These are phyloP conservation scores for Trichosporon faecale DNA, from an alignment of 1,284 basidiomycete species.

Conservation along the genomic window DNA sequence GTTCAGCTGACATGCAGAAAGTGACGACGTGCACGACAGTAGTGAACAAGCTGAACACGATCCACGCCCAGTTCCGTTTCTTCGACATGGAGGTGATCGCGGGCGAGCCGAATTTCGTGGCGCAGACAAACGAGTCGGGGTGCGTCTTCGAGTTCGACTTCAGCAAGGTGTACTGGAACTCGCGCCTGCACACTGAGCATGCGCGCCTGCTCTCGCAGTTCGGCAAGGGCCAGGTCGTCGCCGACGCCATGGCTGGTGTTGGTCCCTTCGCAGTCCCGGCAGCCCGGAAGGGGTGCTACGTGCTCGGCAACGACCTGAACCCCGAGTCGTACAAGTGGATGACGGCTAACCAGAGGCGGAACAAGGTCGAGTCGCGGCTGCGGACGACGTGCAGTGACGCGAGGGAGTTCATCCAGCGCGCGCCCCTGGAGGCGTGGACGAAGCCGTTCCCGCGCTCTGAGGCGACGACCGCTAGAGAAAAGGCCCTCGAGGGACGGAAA, in stretches of 20 bases:
- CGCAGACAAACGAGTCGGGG: slow-evolving; percentile 78
- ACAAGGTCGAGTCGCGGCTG: slow-evolving; percentile 67
- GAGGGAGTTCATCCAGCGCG: slow-evolving; percentile 70
- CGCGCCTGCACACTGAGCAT: slow-evolving; percentile 87
- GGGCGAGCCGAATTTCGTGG: slow-evolving; percentile 78
- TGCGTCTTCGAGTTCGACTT: slow-evolving; percentile 94
- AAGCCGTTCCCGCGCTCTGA: slow-evolving; percentile 61
- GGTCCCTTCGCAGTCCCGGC: slow-evolving; percentile 95
- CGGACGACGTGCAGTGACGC: slow-evolving; percentile 76
- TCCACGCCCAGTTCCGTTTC: slow-evolving; percentile 82
- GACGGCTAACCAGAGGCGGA: slow-evolving; percentile 66
- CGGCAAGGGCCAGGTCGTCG: slow-evolving; percentile 67
- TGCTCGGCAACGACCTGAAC: slow-evolving; percentile 93
- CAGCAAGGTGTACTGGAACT: slow-evolving; percentile 96
- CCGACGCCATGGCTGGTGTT: slow-evolving; percentile 95
- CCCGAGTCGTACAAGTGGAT: slow-evolving; percentile 80
- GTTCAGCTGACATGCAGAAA: slow-evolving; percentile 61
- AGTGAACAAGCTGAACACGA: slow-evolving; percentile 90
- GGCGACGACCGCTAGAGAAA: slow-evolving; percentile 22
- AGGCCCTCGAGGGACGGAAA: slow-evolving; percentile 34
- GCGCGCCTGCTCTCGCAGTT: slow-evolving; percentile 73
- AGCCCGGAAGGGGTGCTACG: slow-evolving; percentile 80
- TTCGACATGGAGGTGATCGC: slow-evolving; percentile 98
- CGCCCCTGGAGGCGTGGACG: slow-evolving; percentile 59
- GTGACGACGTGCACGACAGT: slow-evolving; percentile 76